phyloP scores from a whole-genome alignment of 257 asterid species.

The Salvia splendens region DNA sequence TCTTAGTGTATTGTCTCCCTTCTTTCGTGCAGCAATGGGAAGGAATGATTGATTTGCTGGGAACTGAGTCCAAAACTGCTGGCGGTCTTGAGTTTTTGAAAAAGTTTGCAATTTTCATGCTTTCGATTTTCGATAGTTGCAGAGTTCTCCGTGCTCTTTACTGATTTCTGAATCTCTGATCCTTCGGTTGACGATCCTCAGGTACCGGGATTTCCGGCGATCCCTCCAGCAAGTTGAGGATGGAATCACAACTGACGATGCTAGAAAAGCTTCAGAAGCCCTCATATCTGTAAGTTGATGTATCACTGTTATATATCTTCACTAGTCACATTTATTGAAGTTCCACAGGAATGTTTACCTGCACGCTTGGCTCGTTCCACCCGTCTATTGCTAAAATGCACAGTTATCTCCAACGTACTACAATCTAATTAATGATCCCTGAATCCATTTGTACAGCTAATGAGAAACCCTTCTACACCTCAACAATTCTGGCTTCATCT shows the following conservation, averaged over 20 bases:
- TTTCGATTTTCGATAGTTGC: neutral
- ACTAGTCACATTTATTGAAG: neutral
- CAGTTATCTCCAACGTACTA: neutral
- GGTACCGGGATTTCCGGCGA: conserved; percentile 85
- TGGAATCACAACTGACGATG: conserved; percentile 59
- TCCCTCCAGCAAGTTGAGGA: conserved; percentile 72
- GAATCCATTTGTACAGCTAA: conserved; percentile 61
- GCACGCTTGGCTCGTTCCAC: neutral
- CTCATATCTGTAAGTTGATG: conserved; percentile 65
- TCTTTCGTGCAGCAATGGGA: conserved; percentile 83
- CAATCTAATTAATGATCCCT: conserved; percentile 7
- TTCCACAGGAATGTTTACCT: neutral
- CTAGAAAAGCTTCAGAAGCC: conserved; percentile 76
- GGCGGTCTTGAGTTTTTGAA: no score
- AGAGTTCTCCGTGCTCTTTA: neutral
- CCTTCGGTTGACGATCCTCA: conserved; percentile 39
- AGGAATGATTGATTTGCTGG: conserved; percentile 86
- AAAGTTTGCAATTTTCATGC: conserved; percentile 26
- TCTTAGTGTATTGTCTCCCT: conserved; percentile 2
- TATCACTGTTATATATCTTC: conserved; percentile 7
- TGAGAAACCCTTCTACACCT: conserved; percentile 92
- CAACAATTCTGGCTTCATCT: conserved; percentile 87
- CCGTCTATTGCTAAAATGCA: neutral
- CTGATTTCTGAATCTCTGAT: neutral
- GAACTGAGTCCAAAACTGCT: conserved; percentile 34